Conservation (phyloP, 2,329 filamentous ascomycete genomes). For the Atkinsonella hypoxylon region DNA sequence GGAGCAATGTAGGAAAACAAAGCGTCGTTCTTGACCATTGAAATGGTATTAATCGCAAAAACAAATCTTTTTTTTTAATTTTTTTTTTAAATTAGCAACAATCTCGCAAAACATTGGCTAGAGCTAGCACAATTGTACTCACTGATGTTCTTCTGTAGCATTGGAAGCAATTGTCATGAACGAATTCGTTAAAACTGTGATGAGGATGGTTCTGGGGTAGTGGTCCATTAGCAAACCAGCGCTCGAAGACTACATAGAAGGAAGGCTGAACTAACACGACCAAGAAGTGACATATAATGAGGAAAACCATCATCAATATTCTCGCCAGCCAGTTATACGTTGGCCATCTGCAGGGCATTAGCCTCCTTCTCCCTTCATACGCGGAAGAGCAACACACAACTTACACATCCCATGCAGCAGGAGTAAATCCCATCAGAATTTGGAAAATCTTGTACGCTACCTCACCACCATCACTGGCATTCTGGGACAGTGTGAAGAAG, state of each 20-base stretch:
- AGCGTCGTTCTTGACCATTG: slow-evolving; percentile 96
- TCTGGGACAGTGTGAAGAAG: slow-evolving; percentile 75
- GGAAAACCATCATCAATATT: slow-evolving; percentile 63
- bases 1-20: slow-evolving; percentile 90
- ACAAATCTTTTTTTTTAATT: too few relatives aligned
- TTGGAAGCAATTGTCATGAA: slow-evolving; percentile 94
- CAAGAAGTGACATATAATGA: slow-evolving; percentile 92
- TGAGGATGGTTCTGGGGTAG: slow-evolving; percentile 61
- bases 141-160: slow-evolving; percentile 79
- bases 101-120: background rate
- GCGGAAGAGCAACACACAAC: slow-evolving; percentile 13
- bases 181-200: slow-evolving; percentile 91
- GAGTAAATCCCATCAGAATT: slow-evolving; percentile 90
- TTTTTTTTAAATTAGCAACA: slow-evolving; percentile 9
- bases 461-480: slow-evolving; percentile 54
- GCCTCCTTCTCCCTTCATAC: background rate
- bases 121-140: slow-evolving; percentile 14
- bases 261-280: slow-evolving; percentile 47
- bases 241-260: background rate
- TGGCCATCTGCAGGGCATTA: slow-evolving; percentile 39
- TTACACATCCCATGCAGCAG: slow-evolving; percentile 83
- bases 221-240: background rate
- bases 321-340: slow-evolving; percentile 70
- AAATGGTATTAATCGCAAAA: slow-evolving; percentile 93
- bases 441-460: slow-evolving; percentile 91